Conservation (phyloP, 2,329 filamentous ascomycete species). For the Penicillium sp. region DNA sequence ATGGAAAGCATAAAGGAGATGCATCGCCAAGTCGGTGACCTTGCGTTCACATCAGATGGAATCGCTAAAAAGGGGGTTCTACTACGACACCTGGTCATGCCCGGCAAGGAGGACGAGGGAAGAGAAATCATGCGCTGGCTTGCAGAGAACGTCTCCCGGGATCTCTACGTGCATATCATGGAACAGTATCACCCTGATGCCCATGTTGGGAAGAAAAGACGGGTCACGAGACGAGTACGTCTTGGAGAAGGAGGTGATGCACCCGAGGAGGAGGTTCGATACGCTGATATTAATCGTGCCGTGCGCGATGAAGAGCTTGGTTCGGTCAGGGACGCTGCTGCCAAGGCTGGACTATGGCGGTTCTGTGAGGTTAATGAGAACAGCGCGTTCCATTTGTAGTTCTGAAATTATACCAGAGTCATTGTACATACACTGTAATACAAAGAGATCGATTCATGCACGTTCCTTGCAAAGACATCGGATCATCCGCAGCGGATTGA, state of each 20-base stretch:
- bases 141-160: constrained; percentile 67
- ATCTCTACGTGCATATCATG: constrained; percentile 83
- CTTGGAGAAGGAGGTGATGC: constrained; percentile 19
- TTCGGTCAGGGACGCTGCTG: constrained; percentile 64
- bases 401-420: not conserved
- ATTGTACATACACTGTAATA: not conserved
- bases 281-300: constrained; percentile 75
- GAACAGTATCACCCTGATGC: constrained; percentile 81
- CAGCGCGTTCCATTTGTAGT: constrained; percentile 53
- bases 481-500: too few relatives aligned
- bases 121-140: constrained; percentile 73
- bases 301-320: constrained; percentile 65
- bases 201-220: constrained; percentile 70
- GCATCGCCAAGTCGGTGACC: constrained; percentile 76
- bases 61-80: constrained; percentile 75
- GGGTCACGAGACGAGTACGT: constrained; percentile 30
- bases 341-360: constrained; percentile 71
- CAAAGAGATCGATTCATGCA: too few relatives aligned
- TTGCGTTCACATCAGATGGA: constrained; percentile 78
- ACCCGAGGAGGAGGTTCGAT: constrained; percentile 55
- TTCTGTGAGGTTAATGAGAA: constrained; percentile 67
- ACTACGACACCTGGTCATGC: constrained; percentile 81
- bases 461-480: too few relatives aligned
- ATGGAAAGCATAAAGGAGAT: constrained; percentile 76
- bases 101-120: constrained; percentile 71